Evolutionary conservation across 148 eudicot genomes (phyloP).

Genomic region (Fagopyrum esculentum): DNA sequence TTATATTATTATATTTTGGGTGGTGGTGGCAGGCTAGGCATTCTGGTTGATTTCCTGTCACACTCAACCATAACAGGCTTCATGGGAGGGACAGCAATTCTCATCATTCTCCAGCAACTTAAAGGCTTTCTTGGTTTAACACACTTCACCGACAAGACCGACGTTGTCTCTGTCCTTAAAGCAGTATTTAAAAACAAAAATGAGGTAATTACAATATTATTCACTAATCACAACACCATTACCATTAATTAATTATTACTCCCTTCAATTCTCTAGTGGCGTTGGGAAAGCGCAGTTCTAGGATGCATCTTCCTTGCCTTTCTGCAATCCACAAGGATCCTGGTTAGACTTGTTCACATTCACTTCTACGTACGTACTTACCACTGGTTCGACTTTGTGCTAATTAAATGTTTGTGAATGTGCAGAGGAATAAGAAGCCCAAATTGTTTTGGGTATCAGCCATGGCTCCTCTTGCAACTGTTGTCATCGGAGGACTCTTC

Average conservation of each 20-base stretch:
- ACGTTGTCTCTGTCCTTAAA: constrained; percentile 44
- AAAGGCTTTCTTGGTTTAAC: constrained; percentile 69
- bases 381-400: too few relatives aligned
- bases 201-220: constrained; percentile 35
- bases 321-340: constrained; percentile 49
- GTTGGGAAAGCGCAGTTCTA: constrained; percentile 60
- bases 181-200: constrained; percentile 32
- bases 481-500: constrained; percentile 53
- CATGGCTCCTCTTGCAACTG: constrained; percentile 44
- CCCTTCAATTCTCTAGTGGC: constrained; percentile 37
- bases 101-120: constrained; percentile 72
- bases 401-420: neutral
- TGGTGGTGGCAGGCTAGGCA: constrained; percentile 49
- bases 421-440: constrained; percentile 69
- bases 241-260: neutral
- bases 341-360: constrained; percentile 27
- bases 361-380: too few relatives aligned
- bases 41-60: constrained; percentile 82
- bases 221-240: too few relatives aligned
- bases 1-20: too few relatives aligned
- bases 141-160: constrained; percentile 62
- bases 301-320: constrained; percentile 64
- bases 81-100: constrained; percentile 87
- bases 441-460: constrained; percentile 33
- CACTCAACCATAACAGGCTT: constrained; percentile 88